Base-by-base conservation (phyloP, 495 filamentous ascomycete genomes). In the Xylaria scruposa region DNA sequence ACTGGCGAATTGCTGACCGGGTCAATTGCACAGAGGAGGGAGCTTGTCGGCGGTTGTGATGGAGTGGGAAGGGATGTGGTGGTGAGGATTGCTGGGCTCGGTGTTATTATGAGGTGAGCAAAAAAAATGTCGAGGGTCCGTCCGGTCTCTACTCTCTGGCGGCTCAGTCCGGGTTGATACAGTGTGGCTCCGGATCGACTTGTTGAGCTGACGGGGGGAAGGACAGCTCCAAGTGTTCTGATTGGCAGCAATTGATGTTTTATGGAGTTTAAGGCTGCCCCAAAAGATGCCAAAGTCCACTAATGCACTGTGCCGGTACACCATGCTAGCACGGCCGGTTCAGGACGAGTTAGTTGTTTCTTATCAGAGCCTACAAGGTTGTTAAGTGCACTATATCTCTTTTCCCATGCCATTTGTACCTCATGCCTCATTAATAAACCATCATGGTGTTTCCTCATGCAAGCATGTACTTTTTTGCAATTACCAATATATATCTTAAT, bases 211-310 rank as follows among this genome's bases (percentile, higher is more conserved):
- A 64, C 24, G 38, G 49, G 65, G 46, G 49, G 3, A 9, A 64
- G 59, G 56, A 58, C 42, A 49, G 62, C 26, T 56, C 7, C 17
- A 9, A 19, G 51, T 0, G 10, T 0, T 61, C 42, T 67, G 63
- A 72, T 79, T 79, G 77, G 77, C 59, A 59, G 36, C 59, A 31
- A 49, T 29, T 72, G 59, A 49, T 70, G 67, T 75, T 75, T 53
- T 33, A 66, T 77, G 73, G 67, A 24, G 53, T 15, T 10, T n/a
- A 26, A 58, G 29, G 24, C 69, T 72, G 63, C 70, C 75, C 75
- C 73, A 72, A 73, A 74, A 53, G 40, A 63, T 29, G 13, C 29
- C n/a, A 33, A 44, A 17, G 19, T 29, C 38, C 2, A 9, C 58
- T 33, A 31, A 7, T 60, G 58, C 53, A 56, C 53, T 56, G 53